Evolutionary conservation across 169 alveolate genomes (phyloP), one percentile per base, ranked within the genome.

Genomic region (Eimeria acervulina): DNA sequence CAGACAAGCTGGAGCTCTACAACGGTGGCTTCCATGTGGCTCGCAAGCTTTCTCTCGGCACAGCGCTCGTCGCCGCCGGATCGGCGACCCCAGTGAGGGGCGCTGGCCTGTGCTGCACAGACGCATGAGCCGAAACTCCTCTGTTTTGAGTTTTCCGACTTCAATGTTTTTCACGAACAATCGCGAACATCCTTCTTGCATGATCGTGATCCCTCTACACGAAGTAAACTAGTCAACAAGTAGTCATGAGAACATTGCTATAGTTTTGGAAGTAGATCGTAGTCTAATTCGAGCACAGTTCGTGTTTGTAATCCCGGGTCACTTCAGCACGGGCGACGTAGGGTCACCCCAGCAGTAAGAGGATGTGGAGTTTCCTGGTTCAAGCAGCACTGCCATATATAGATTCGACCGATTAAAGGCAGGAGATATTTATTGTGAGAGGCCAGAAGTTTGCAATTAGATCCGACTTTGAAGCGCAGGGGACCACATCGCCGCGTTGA

Each of bases 21-120:
- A 95, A 44, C 47, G 97, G 97, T 44, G 97, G 97, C 23, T 95
- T 78, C 80, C 97, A 95, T 26, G 95, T 95, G 0, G 95, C 97
- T 13, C 90, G 97, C 47, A 95, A 95, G 83, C 90, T 95, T 2
- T 84, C 93, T 80, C 95, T 95, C 42, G 97, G 97, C 81, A 70
- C 93, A 44, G 74, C 93, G 0, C 93, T 95, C 23, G 89, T 95
- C 23, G 95, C 97, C 36, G 95, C 95, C 52, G 97, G 97, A 78
- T 70, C 95, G 28, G 90, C 97, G 68, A 81, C 90, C 68, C 97
- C 97, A 68, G 95, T 61, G 66, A 95, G 87, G 80, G 97, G 97
- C 51, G 78, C 95, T n/a, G 97, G 94, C 23, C 90, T 95, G 70
- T 95, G 97, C 95, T 95, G 97, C 94, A 76, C 85, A 10, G 95